Evolutionary conservation across 2,329 filamentous ascomycete species (phyloP).

Genomic region (Ophiostoma tasmaniense): DNA sequence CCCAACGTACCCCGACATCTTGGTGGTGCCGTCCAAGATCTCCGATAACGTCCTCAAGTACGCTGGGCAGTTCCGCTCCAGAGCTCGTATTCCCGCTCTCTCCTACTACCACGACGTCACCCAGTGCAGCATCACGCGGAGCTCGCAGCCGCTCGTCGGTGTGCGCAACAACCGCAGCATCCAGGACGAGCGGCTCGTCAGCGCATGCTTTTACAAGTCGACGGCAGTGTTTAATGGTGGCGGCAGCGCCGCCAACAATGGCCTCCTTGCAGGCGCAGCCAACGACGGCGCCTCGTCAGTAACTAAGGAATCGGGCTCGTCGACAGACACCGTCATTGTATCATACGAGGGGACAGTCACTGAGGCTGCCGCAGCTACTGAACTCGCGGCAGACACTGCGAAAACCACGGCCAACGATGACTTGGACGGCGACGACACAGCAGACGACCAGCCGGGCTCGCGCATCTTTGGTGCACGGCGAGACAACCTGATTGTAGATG

Average conservation of each 20-base stretch:
- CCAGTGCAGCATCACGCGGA: conserved; percentile 92
- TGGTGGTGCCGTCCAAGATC: conserved; percentile 79
- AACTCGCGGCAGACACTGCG: background rate
- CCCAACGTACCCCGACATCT: conserved; percentile 77
- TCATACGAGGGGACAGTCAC: conserved; percentile 7
- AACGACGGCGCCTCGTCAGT: background rate
- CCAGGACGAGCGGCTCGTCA: conserved; percentile 89
- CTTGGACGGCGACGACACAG: conserved; percentile 18
- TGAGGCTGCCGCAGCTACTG: conserved; percentile 28
- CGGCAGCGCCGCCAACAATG: conserved; percentile 16
- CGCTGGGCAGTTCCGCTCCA: conserved; percentile 79
- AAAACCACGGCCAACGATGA: conserved; percentile 34
- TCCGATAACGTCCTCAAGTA: conserved; percentile 98
- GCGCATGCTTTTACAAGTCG: conserved; percentile 80
- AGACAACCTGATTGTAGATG: conserved; percentile 90
- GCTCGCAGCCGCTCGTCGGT: conserved; percentile 84
- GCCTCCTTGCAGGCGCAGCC: background rate
- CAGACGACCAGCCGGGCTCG: conserved; percentile 51
- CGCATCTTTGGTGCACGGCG: conserved; percentile 78
- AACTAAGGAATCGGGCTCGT: conserved; percentile 13
- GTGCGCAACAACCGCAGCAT: conserved; percentile 82
- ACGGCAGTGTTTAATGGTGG: conserved; percentile 31
- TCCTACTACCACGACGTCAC: conserved; percentile 96
- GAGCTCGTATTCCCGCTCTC: conserved; percentile 77
- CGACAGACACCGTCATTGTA: conserved; percentile 6